A percentile compares a stretch with the other conserved stretches of the same genome.
Conservation (phyloP, 148 eudicot genomes). For the Rhododendron williamsianum region DNA sequence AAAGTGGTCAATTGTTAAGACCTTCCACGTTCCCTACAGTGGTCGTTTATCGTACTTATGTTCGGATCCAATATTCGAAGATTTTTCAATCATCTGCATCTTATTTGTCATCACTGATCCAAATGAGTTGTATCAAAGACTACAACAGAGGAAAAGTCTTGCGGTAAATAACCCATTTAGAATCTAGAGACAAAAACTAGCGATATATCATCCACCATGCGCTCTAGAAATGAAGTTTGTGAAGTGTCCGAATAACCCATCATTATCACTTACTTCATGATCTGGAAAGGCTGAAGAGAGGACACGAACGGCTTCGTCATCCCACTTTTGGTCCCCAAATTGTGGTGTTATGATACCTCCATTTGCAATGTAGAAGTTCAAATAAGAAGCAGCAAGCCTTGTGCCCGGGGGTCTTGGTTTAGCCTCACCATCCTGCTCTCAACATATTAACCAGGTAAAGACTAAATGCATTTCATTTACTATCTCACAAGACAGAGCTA, state of each 20-base stretch:
- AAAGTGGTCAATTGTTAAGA: neutral
- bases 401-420: slow-evolving; percentile 73
- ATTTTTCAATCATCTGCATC: neutral
- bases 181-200: neutral
- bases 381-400: slow-evolving; percentile 93
- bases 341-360: slow-evolving; percentile 79
- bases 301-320: slow-evolving; percentile 75
- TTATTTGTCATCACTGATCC: neutral
- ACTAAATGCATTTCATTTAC: neutral
- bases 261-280: slow-evolving; percentile 44
- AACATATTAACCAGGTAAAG: slow-evolving; percentile 6
- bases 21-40: neutral
- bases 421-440: slow-evolving; percentile 57
- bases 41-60: neutral
- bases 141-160: neutral
- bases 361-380: slow-evolving; percentile 90
- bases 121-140: neutral
- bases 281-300: slow-evolving; percentile 59
- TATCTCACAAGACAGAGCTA: neutral
- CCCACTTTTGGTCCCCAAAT: slow-evolving; percentile 93
- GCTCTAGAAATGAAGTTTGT: neutral
- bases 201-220: neutral
- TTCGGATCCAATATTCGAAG: neutral
- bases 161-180: neutral
- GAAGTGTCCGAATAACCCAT: slow-evolving; percentile 5